Evolutionary conservation across 768 basidiomycete genomes (phyloP).

Genomic region (Chalciporus sphaerocephalus): DNA sequence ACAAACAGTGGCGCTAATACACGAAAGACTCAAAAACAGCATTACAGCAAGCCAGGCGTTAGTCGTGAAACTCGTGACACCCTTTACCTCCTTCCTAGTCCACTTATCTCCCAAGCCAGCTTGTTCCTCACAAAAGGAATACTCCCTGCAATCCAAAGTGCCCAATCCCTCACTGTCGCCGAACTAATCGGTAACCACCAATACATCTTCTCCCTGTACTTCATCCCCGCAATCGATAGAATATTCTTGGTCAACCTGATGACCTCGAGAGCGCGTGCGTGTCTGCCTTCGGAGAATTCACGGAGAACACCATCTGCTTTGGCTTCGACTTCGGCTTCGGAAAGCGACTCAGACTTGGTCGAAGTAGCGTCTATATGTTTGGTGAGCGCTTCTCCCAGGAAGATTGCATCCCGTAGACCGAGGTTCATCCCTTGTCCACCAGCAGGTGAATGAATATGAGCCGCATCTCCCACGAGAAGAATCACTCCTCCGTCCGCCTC

Average conservation of each 20-base stretch:
- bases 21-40: too few species aligned
- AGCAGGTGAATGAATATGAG: constrained; percentile 46
- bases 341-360: background rate
- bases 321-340: constrained; percentile 27
- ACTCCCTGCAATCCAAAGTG: constrained; percentile 15
- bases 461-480: constrained; percentile 40
- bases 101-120: constrained; percentile 18
- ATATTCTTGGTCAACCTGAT: constrained; percentile 38
- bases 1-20: too few species aligned
- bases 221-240: constrained; percentile 20
- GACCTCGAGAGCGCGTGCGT: constrained; percentile 35
- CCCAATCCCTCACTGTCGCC: constrained; percentile 23
- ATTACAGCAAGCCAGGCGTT: too few species aligned
- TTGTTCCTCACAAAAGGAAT: constrained; percentile 11
- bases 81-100: constrained; percentile 13
- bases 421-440: constrained; percentile 57
- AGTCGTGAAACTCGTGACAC: too few species aligned
- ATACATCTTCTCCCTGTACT: constrained; percentile 6
- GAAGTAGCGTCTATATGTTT: constrained; percentile 25
- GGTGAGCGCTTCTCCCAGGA: constrained; percentile 38
- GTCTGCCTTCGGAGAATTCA: constrained; percentile 34
- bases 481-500: constrained; percentile 8
- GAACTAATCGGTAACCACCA: constrained; percentile 23
- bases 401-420: constrained; percentile 46
- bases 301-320: too few species aligned